Conservation (phyloP, 345 rosid species). For the Citrus reticulata region DNA sequence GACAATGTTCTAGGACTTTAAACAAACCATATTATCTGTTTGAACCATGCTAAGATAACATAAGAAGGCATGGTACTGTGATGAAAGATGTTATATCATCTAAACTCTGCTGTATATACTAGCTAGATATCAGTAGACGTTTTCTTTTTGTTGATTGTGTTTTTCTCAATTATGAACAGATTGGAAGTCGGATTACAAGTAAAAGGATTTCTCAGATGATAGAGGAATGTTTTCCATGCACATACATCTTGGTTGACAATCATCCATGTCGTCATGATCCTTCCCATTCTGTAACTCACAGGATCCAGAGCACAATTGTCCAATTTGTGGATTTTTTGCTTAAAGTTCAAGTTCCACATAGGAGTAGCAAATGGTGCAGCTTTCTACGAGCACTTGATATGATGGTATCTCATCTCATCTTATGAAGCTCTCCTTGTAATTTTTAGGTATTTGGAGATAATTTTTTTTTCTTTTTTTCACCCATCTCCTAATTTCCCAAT, state of each 20-base stretch:
- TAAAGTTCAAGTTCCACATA: constrained; percentile 37
- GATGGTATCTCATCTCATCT: constrained; percentile 45
- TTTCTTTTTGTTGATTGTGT: constrained; percentile 15
- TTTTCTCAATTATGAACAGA: constrained; percentile 45
- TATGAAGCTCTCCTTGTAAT: constrained; percentile 12
- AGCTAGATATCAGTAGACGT: constrained; percentile 1
- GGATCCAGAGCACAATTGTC: constrained; percentile 66
- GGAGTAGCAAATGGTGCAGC: constrained; percentile 38
- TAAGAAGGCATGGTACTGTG: background rate
- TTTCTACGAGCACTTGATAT: constrained; percentile 51
- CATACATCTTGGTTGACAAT: constrained; percentile 73
- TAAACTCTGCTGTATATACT: background rate
- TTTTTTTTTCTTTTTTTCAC: background rate
- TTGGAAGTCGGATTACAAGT: constrained; percentile 92
- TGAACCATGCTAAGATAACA: background rate
- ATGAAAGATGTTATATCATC: background rate
- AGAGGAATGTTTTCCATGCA: constrained; percentile 61
- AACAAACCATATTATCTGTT: background rate
- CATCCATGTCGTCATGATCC: constrained; percentile 94
- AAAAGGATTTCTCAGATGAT: constrained; percentile 76
- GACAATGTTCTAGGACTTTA: background rate
- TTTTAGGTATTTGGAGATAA: background rate
- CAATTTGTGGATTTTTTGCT: constrained; percentile 60
- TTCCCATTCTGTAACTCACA: constrained; percentile 84
- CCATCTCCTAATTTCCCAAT: background rate